Evolutionary conservation across 129 eudicot species (phyloP), one percentile per base, ranked within the genome.

Genomic region (Flaveria brownii): DNA sequence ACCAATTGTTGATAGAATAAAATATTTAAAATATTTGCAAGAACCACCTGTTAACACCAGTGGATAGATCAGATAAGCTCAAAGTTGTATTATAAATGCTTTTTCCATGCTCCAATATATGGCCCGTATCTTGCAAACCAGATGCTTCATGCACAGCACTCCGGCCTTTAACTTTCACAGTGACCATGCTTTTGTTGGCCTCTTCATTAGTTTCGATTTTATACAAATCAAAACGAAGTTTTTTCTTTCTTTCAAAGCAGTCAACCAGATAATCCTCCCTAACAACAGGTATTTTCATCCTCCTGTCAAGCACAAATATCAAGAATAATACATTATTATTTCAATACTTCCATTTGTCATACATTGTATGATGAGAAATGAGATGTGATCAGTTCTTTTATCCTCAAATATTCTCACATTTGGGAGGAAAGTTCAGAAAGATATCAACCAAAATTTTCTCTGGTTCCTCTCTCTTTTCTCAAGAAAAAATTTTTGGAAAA

Each of bases 71-170:
- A 17, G 99, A 89, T 85, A 89, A 78, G 79, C 77, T 95, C 79
- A 95, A 80, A 70, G 99, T 95, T 12, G 99, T 95, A 73, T 91
- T 95, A 72, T 89, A 95, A 20, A 95, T 89, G 85, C 85, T 91
- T 62, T 87, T 89, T 69, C 95, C 94, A 16, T 86, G 87, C 84
- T 87, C 97, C 30, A 95, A 90, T 56, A 95, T 95, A 79, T 95
- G 99, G 13, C 99, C 99, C 12, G 89, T 77, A 83, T 91, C 99
- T 84, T 95, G 97, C 90, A 95, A 84, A 65, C 96, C 97, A 54
- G 99, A 95, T 36, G 90, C 57, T 82, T 86, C 96, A 76, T 95
- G 99, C 69, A 95, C 99, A 45, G 99, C 92, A 81, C 99, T 91
- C 55, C 86, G 83, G 33, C 99, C 99, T 86, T 95, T 95, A 60